These are phyloP conservation scores for Cercospora canescens DNA, from an alignment of 2,329 filamentous ascomycete species.

Conservation along the genomic window DNA sequence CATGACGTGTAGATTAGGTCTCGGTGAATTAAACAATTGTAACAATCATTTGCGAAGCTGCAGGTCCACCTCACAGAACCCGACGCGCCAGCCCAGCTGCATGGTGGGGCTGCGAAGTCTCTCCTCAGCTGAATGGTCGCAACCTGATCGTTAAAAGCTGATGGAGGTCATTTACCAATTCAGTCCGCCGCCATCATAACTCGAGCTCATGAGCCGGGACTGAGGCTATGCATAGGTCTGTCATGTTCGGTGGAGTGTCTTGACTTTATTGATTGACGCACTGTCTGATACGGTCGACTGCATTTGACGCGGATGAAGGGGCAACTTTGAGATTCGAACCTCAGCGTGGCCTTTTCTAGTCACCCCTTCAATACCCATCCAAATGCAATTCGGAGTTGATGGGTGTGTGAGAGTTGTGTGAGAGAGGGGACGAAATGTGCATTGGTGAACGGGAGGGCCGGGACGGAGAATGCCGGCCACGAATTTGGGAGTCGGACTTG, in stretches of 20 bases:
- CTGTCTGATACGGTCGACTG: too few relatives aligned
- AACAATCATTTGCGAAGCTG: background rate
- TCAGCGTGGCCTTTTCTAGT: too few relatives aligned
- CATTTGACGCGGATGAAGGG: too few relatives aligned
- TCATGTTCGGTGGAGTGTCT: too few relatives aligned
- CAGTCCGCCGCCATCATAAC: background rate
- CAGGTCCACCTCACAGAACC: background rate
- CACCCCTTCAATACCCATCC: too few relatives aligned
- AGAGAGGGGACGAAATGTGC: background rate
- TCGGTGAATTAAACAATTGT: background rate
- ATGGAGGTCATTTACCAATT: background rate
- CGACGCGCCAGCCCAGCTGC: background rate
- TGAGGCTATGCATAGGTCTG: too few relatives aligned
- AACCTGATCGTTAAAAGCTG: background rate
- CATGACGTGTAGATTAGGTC: background rate
- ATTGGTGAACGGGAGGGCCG: background rate
- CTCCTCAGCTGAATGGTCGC: background rate
- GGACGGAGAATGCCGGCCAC: background rate
- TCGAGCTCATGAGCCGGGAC: too few relatives aligned
- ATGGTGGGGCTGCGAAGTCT: background rate
- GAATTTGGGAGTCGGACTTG: background rate
- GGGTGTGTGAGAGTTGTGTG: background rate
- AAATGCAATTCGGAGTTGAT: background rate
- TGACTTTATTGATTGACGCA: too few relatives aligned
- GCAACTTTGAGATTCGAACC: too few relatives aligned